Evolutionary conservation across 805 yeast genomes (phyloP).

Genomic region (Metschnikowia cubensis): DNA sequence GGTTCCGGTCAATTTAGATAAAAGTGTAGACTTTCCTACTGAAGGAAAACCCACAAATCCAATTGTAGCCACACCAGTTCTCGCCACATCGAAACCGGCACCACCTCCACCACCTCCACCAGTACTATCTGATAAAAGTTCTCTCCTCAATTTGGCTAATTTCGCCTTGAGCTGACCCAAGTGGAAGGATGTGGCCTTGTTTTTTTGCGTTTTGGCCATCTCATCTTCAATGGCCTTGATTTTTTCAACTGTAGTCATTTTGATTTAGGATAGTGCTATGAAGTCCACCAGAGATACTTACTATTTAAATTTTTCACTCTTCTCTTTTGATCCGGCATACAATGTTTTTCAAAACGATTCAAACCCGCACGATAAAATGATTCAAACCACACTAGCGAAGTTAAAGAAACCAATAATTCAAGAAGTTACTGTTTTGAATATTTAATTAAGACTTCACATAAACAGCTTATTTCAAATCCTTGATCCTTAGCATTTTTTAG

Average conservation of each 20-base stretch:
- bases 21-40: conserved; percentile 83
- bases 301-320: conserved; percentile 7
- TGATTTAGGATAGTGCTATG: conserved; percentile 5
- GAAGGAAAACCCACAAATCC: conserved; percentile 99
- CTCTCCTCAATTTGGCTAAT: conserved; percentile 91
- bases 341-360: no score
- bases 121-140: conserved; percentile 65
- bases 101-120: conserved; percentile 84
- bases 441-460: no score
- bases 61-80: conserved; percentile 96
- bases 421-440: no score
- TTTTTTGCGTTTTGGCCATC: conserved; percentile 97
- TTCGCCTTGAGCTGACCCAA: conserved; percentile 97
- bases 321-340: conserved; percentile 2
- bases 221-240: conserved; percentile 91
- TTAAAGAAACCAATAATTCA: no score
- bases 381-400: no score
- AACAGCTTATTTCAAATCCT: no score
- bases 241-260: conserved; percentile 49
- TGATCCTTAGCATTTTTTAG: no score
- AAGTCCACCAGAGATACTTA: not conserved
- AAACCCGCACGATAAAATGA: no score
- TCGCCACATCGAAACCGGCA: conserved; percentile 95
- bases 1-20: conserved; percentile 88
- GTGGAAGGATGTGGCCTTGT: conserved; percentile 96